phyloP scores from a whole-genome alignment of 2,329 filamentous ascomycete species.

The Diaporthe amygdali region DNA sequence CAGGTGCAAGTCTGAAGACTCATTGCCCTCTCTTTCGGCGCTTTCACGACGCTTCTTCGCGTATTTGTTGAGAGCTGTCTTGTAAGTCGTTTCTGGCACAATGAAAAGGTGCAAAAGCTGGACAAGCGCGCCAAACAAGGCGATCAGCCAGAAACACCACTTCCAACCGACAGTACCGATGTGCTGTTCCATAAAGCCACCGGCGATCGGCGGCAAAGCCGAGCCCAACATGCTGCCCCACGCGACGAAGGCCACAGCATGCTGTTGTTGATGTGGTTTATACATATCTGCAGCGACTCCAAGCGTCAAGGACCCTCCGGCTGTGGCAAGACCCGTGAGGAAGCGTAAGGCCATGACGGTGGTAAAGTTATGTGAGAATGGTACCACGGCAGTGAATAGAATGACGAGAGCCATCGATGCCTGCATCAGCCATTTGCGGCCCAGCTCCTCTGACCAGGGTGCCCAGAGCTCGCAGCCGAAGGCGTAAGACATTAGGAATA shows the following conservation, averaged over 20 bases:
- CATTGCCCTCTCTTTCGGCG: background rate
- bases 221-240: conserved; percentile 49
- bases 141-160: conserved; percentile 15
- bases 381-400: conserved; percentile 53
- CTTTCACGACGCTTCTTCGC: conserved; percentile 2
- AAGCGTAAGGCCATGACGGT: conserved; percentile 48
- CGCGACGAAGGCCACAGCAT: conserved; percentile 63
- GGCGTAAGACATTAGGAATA: conserved; percentile 57
- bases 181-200: conserved; percentile 52
- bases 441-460: conserved; percentile 59
- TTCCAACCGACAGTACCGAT: background rate
- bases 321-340: conserved; percentile 62
- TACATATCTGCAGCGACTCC: conserved; percentile 71
- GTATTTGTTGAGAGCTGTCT: background rate
- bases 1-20: background rate
- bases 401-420: conserved; percentile 56
- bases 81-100: conserved; percentile 5
- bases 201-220: conserved; percentile 60
- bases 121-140: background rate
- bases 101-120: background rate
- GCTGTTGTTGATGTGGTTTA: conserved; percentile 60
- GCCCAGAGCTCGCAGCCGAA: conserved; percentile 59
- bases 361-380: conserved; percentile 44
- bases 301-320: conserved; percentile 68
- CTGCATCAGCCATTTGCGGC: conserved; percentile 57